Evolutionary conservation across 2,329 filamentous ascomycete genomes (phyloP).

Genomic region (Fusarium dlaminii): DNA sequence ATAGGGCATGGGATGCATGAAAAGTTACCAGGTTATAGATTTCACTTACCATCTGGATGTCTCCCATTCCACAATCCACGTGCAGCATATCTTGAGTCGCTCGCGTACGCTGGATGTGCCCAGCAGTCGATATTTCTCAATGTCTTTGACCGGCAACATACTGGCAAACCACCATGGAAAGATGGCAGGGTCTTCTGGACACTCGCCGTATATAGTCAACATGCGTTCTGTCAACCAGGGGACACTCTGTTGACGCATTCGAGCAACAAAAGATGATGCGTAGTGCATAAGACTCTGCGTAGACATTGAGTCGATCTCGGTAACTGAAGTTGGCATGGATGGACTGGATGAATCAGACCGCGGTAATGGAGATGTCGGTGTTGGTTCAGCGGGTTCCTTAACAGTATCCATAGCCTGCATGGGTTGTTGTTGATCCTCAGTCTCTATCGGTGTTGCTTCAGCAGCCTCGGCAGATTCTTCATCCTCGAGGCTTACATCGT

Average conservation of each 20-base stretch:
- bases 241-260: slow-evolving; percentile 74
- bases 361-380: background rate
- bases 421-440: background rate
- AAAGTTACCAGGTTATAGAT: background rate
- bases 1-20: background rate
- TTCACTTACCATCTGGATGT: slow-evolving; percentile 74
- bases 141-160: slow-evolving; percentile 78
- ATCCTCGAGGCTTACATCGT: slow-evolving; percentile 83
- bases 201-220: slow-evolving; percentile 78
- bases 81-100: slow-evolving; percentile 82
- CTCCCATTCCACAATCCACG: slow-evolving; percentile 80
- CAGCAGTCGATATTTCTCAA: slow-evolving; percentile 82
- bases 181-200: slow-evolving; percentile 76
- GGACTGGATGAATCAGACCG: slow-evolving; percentile 4
- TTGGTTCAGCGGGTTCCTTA: background rate
- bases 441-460: slow-evolving; percentile 55
- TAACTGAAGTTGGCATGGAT: slow-evolving; percentile 3
- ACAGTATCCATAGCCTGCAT: background rate
- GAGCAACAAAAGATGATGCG: slow-evolving; percentile 72
- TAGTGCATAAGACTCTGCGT: slow-evolving; percentile 76
- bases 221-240: slow-evolving; percentile 80
- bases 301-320: slow-evolving; percentile 59
- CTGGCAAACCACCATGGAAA: slow-evolving; percentile 94
- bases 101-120: slow-evolving; percentile 79
- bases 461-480: slow-evolving; percentile 80